These are phyloP conservation scores for Aegilops bicornis DNA, from an alignment of 176 grass and related monocot genomes.

Conservation along the genomic window DNA sequence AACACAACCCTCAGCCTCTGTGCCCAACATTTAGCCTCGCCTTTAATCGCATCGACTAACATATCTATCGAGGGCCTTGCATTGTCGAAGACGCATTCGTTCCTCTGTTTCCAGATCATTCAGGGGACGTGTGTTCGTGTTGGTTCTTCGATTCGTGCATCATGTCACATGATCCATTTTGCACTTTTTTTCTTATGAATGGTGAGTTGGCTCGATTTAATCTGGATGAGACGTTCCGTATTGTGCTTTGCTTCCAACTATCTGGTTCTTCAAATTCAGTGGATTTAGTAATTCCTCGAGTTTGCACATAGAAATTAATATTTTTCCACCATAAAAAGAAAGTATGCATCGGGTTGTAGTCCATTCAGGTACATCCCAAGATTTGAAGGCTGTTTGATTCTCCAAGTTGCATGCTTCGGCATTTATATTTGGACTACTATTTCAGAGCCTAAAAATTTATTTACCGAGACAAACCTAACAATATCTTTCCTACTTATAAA, in stretches of 20 bases:
- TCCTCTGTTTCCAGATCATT: too few relatives aligned
- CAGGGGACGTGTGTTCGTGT: not conserved
- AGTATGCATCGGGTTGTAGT: not conserved
- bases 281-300: not conserved
- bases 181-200: not conserved
- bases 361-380: not conserved
- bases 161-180: constrained; percentile 4
- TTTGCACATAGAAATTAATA: not conserved
- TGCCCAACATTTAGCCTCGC: too few relatives aligned
- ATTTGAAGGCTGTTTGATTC: not conserved
- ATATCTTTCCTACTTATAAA: too few relatives aligned
- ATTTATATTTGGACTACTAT: not conserved
- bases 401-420: not conserved
- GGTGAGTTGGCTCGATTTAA: not conserved
- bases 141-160: not conserved
- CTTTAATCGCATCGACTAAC: too few relatives aligned
- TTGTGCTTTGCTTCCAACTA: constrained; percentile 8
- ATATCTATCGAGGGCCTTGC: too few relatives aligned
- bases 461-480: not conserved
- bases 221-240: not conserved
- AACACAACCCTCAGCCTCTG: too few relatives aligned
- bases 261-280: not conserved
- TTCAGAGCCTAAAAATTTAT: not conserved
- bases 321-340: not conserved
- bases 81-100: too few relatives aligned